Evolutionary conservation across 1,284 basidiomycete species (phyloP).

Genomic region (Ganoderma leucocontextum): DNA sequence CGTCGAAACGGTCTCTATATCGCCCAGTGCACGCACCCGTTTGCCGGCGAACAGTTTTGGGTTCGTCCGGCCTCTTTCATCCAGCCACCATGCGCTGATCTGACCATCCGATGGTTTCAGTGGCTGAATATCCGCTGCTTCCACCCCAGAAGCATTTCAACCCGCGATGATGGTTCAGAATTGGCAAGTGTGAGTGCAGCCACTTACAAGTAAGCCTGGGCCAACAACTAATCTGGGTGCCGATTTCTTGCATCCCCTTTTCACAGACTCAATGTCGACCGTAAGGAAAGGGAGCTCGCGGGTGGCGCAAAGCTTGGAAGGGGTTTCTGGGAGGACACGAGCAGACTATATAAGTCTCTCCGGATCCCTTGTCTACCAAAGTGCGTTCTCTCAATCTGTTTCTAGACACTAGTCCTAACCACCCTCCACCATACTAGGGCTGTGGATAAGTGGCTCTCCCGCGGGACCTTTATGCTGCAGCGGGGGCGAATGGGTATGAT

Average conservation of each 20-base stretch:
- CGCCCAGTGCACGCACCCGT: background rate
- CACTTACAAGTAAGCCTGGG: background rate
- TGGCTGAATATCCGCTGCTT: background rate
- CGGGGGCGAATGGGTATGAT: slow-evolving; percentile 1
- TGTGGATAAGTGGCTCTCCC: slow-evolving; percentile 7
- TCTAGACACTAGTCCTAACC: background rate
- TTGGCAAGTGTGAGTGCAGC: background rate
- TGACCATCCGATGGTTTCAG: background rate
- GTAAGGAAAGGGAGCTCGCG: background rate
- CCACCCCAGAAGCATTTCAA: background rate
- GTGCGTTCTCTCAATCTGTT: background rate
- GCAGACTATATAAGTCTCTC: background rate
- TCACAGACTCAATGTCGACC: background rate
- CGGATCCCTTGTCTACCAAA: background rate
- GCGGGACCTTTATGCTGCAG: background rate
- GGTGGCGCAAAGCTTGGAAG: background rate
- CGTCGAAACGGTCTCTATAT: background rate
- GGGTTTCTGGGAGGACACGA: background rate
- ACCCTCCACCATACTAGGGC: background rate
- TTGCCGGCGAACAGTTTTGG: background rate
- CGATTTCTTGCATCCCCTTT: background rate
- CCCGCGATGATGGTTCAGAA: background rate
- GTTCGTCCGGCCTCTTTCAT: no score
- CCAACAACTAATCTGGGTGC: background rate
- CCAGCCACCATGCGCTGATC: no score